phyloP scores from a whole-genome alignment of 495 filamentous ascomycete genomes.

The Amorphotheca resinae region DNA sequence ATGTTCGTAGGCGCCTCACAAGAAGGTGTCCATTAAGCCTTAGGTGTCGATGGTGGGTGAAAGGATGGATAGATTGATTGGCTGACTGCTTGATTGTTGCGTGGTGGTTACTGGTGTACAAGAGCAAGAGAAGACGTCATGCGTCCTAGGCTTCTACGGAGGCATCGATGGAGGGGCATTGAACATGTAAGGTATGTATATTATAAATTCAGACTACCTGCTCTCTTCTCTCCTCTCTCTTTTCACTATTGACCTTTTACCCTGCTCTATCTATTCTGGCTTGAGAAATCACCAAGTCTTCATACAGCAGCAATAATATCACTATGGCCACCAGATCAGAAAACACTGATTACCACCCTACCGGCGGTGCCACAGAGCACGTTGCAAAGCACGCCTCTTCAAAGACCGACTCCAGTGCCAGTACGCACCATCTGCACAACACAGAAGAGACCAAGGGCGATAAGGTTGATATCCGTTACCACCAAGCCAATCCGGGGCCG shows the following conservation, averaged over 20 bases:
- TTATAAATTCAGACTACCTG: too few relatives aligned
- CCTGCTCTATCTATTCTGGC: not conserved
- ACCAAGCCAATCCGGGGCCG: conserved; percentile 37
- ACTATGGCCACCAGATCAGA: conserved; percentile 22
- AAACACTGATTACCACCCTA: conserved; percentile 16
- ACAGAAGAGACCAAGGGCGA: conserved; percentile 22
- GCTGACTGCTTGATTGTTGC: too few relatives aligned
- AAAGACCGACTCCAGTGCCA: conserved; percentile 22
- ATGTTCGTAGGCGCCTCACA: conserved; percentile 6
- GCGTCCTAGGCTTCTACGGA: too few relatives aligned
- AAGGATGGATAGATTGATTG: too few relatives aligned
- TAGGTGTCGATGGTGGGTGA: too few relatives aligned
- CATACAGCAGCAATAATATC: too few relatives aligned
- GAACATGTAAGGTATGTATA: too few relatives aligned
- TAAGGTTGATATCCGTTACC: conserved; percentile 28
- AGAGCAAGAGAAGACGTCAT: conserved; percentile 4
- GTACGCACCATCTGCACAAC: conserved; percentile 15
- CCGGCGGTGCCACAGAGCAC: conserved; percentile 17
- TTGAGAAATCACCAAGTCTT: too few relatives aligned
- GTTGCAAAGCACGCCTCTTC: conserved; percentile 23
- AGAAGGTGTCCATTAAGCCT: too few relatives aligned
- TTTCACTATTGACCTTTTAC: too few relatives aligned
- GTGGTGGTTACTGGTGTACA: too few relatives aligned
- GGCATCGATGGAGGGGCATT: too few relatives aligned
- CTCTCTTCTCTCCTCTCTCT: not conserved